A percentile compares a stretch with the other conserved stretches of the same genome.
Conservation (phyloP, 768 basidiomycete genomes). For the Naganishia onofrii region DNA sequence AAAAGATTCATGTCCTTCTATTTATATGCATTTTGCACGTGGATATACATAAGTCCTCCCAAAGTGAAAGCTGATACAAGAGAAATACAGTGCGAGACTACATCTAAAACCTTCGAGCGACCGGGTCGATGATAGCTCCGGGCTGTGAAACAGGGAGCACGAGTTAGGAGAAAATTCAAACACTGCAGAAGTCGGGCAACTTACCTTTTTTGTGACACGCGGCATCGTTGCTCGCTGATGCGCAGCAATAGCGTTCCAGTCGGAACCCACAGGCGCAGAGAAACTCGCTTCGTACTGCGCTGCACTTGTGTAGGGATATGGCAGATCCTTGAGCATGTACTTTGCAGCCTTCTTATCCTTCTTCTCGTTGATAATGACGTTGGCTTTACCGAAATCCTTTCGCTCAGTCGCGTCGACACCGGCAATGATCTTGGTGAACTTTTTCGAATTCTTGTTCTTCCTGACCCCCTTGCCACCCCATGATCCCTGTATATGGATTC, state of each 20-base stretch:
- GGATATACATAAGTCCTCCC: background rate
- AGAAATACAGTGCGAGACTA: background rate
- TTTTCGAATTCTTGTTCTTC: conserved; percentile 58
- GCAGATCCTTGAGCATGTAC: conserved; percentile 85
- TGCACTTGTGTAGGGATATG: conserved; percentile 88
- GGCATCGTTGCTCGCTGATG: conserved; percentile 69
- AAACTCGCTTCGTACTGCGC: conserved; percentile 87
- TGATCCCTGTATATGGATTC: conserved; percentile 62
- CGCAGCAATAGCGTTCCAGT: conserved; percentile 83
- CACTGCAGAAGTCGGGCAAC: conserved; percentile 54
- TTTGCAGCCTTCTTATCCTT: conserved; percentile 89
- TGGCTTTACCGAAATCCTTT: conserved; percentile 75
- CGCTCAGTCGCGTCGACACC: conserved; percentile 77
- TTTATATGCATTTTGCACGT: background rate
- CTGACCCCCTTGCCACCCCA: conserved; percentile 80
- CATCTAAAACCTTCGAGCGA: conserved; percentile 44
- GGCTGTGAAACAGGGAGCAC: conserved; percentile 32
- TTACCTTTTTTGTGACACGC: conserved; percentile 70
- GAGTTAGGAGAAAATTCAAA: background rate
- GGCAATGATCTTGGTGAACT: conserved; percentile 72
- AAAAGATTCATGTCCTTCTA: background rate
- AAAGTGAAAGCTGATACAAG: conserved; percentile 8
- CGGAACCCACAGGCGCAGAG: conserved; percentile 74
- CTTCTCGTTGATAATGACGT: conserved; percentile 94
- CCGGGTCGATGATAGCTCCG: conserved; percentile 51